Conservation (phyloP, 2,329 filamentous ascomycete species). For the Cercospora berteroae region DNA sequence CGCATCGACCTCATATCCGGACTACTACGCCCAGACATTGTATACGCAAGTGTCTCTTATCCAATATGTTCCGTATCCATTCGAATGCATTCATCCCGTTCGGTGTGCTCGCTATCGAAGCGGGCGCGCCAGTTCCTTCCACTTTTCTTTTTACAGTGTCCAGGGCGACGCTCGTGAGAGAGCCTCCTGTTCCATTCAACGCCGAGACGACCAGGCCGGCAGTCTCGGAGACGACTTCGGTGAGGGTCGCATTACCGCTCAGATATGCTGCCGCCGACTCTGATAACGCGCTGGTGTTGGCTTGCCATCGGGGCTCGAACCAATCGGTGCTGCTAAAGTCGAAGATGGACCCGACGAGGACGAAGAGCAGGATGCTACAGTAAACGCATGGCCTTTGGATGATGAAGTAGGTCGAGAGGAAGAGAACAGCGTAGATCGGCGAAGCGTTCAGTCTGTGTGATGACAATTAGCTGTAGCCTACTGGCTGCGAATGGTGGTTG, state of each 20-base stretch:
- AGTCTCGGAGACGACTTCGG: slow-evolving; percentile 63
- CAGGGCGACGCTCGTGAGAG: slow-evolving; percentile 65
- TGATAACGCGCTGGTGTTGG: slow-evolving; percentile 31
- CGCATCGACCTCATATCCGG: slow-evolving; percentile 28
- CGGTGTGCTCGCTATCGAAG: slow-evolving; percentile 42
- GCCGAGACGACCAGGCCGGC: slow-evolving; percentile 50
- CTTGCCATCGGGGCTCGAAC: slow-evolving; percentile 71
- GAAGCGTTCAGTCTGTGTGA: slow-evolving; percentile 36
- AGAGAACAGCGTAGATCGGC: slow-evolving; percentile 51
- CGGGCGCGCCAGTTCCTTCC: slow-evolving; percentile 46
- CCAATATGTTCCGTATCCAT: slow-evolving; percentile 79
- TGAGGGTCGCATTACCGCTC: slow-evolving; percentile 34
- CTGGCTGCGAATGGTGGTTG: background rate
- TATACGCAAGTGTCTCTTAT: slow-evolving; percentile 82
- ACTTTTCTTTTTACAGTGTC: slow-evolving; percentile 55
- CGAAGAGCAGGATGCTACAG: slow-evolving; percentile 91
- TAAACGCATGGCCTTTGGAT: slow-evolving; percentile 96
- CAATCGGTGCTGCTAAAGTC: slow-evolving; percentile 83
- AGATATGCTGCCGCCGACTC: slow-evolving; percentile 39
- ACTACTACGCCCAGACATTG: slow-evolving; percentile 89
- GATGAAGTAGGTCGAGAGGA: slow-evolving; percentile 85
- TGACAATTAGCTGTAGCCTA: background rate
- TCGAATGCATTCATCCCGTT: slow-evolving; percentile 69
- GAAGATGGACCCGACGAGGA: slow-evolving; percentile 94
- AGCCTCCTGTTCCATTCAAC: slow-evolving; percentile 67